A percentile compares a stretch with the other conserved stretches of the same genome.
These are phyloP conservation scores for Mallotus japonicus DNA, from an alignment of 441 rosid species.

Conservation along the genomic window DNA sequence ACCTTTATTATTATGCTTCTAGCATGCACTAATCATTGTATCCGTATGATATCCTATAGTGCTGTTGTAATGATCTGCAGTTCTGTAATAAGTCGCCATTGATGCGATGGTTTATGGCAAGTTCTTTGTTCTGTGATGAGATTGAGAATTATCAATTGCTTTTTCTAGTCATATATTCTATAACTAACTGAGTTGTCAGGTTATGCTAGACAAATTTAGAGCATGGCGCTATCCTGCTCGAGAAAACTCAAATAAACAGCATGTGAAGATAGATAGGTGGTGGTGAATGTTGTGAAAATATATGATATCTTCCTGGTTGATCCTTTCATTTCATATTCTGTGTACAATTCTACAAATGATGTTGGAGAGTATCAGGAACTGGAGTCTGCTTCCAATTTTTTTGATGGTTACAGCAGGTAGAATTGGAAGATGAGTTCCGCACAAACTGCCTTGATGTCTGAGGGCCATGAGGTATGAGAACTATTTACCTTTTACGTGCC, in stretches of 20 bases:
- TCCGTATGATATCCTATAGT: constrained; percentile 20
- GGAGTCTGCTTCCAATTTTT: too few relatives aligned
- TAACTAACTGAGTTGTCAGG: background rate
- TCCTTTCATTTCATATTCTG: too few relatives aligned
- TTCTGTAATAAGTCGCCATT: constrained; percentile 16
- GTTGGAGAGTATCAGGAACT: too few relatives aligned
- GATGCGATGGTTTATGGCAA: background rate
- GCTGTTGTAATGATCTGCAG: constrained; percentile 18
- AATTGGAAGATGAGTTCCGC: too few relatives aligned
- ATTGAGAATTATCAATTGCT: background rate
- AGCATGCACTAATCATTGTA: constrained; percentile 22
- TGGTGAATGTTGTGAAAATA: too few relatives aligned
- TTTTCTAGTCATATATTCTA: too few relatives aligned
- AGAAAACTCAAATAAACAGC: too few relatives aligned
- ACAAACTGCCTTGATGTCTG: too few relatives aligned
- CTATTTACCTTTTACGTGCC: background rate
- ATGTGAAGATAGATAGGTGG: too few relatives aligned
- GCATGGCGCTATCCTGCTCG: background rate
- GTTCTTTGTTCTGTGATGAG: background rate
- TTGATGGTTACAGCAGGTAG: too few relatives aligned
- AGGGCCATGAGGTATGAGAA: background rate
- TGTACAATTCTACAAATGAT: too few relatives aligned
- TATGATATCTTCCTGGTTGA: too few relatives aligned
- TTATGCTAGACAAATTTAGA: background rate
- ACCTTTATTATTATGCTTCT: constrained; percentile 20